phyloP scores from a whole-genome alignment of 2,329 filamentous ascomycete genomes.

The Plenodomus tracheiphilus region DNA sequence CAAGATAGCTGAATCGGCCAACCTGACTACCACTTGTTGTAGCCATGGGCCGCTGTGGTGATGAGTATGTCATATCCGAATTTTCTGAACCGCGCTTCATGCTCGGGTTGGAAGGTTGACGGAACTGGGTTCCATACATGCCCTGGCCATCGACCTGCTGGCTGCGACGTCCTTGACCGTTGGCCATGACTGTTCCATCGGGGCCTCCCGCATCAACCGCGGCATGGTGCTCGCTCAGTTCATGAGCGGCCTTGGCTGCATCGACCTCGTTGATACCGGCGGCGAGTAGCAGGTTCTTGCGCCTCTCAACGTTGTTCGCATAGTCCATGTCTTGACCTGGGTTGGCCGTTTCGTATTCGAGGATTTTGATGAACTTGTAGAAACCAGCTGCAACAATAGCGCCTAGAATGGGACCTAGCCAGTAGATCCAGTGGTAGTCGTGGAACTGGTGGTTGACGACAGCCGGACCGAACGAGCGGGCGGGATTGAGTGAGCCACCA shows the following conservation, averaged over 20 bases:
- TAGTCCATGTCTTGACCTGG: conserved; percentile 32
- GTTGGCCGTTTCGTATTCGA: conserved; percentile 37
- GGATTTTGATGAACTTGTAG: conserved; percentile 50
- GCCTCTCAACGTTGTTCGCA: conserved; percentile 11
- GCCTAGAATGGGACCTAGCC: conserved; percentile 49
- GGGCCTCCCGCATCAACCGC: conserved; percentile 8
- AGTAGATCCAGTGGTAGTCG: conserved; percentile 43
- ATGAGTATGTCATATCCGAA: conserved; percentile 2
- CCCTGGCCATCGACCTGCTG: conserved; percentile 3
- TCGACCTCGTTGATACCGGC: conserved; percentile 22
- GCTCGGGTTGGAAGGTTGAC: conserved; percentile 2
- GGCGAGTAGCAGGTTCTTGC: conserved; percentile 15
- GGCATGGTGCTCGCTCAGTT: conserved; percentile 14
- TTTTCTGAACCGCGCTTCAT: conserved; percentile 12
- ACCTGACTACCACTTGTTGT: conserved; percentile 12
- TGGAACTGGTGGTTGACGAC: conserved; percentile 44
- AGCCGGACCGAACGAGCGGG: conserved; percentile 50
- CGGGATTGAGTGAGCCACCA: conserved; percentile 49
- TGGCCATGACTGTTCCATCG: conserved; percentile 8
- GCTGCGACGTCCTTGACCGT: conserved; percentile 11
- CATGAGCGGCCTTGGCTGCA: conserved; percentile 14
- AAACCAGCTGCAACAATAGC: conserved; percentile 51
- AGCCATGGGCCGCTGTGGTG: conserved; percentile 10
- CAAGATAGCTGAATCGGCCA: conserved; percentile 19
- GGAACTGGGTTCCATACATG: conserved; percentile 15